These are phyloP conservation scores for Candida montana DNA, from an alignment of 805 yeast species.

Conservation along the genomic window DNA sequence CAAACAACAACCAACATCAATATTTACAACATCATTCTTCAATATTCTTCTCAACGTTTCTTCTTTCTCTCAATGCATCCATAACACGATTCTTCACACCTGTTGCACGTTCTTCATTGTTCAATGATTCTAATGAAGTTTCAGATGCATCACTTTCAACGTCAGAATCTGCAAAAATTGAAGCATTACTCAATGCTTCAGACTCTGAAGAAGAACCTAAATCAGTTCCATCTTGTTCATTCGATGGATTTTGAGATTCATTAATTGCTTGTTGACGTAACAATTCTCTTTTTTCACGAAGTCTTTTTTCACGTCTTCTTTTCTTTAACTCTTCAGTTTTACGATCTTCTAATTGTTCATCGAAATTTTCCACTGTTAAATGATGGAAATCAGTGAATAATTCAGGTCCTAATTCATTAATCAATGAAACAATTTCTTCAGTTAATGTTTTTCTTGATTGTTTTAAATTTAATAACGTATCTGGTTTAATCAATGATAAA, in stretches of 20 bases:
- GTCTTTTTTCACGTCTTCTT: slow-evolving; percentile 29
- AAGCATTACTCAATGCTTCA: slow-evolving; percentile 34
- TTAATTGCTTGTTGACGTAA: slow-evolving; percentile 4
- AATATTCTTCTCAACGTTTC: slow-evolving; percentile 8
- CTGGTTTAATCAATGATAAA: slow-evolving; percentile 54
- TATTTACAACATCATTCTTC: too few relatives aligned
- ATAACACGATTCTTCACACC: slow-evolving; percentile 24
- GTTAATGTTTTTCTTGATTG: slow-evolving; percentile 56
- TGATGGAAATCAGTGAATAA: slow-evolving; percentile 79
- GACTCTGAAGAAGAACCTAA: slow-evolving; percentile 34
- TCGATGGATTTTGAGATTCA: background rate
- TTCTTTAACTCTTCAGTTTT: slow-evolving; percentile 33
- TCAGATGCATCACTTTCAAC: slow-evolving; percentile 26
- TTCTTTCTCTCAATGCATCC: slow-evolving; percentile 26
- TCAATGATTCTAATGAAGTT: slow-evolving; percentile 20
- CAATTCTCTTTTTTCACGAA: slow-evolving; percentile 13
- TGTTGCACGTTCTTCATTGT: slow-evolving; percentile 13
- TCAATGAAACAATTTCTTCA: slow-evolving; percentile 68
- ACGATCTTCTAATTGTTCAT: slow-evolving; percentile 30
- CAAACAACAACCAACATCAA: background rate
- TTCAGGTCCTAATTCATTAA: slow-evolving; percentile 78
- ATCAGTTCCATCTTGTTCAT: background rate
- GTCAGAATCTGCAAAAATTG: slow-evolving; percentile 38
- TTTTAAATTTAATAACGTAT: slow-evolving; percentile 54
- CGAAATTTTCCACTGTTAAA: slow-evolving; percentile 23